Conservation (phyloP, 2,329 filamentous ascomycete genomes). For the Pseudophaeomoniella oleicola region DNA sequence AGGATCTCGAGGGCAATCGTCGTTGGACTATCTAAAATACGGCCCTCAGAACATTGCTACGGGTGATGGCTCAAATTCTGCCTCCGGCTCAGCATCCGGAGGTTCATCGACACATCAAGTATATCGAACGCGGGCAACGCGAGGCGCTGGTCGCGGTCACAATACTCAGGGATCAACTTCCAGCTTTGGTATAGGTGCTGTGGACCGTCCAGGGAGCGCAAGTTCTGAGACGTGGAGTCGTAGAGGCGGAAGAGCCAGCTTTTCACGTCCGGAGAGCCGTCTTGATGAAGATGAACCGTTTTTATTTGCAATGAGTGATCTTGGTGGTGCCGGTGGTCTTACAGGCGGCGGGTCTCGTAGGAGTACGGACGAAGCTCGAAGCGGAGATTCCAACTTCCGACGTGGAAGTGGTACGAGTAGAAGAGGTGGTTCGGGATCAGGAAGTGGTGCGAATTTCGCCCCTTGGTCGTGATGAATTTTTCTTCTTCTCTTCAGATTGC, state of each 20-base stretch:
- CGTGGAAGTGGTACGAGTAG: constrained; percentile 7
- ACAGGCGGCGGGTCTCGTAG: constrained; percentile 20
- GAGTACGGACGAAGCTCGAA: constrained; percentile 25
- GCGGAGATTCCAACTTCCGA: constrained; percentile 15
- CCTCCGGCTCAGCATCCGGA: constrained; percentile 11
- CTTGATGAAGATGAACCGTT: constrained; percentile 29
- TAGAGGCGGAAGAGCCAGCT: constrained; percentile 24
- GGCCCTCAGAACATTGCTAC: constrained; percentile 3
- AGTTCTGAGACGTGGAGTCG: constrained; percentile 20
- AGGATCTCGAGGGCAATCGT: constrained; percentile 9
- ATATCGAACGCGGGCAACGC: constrained; percentile 24
- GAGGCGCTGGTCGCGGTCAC: constrained; percentile 21
- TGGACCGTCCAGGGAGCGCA: constrained; percentile 14
- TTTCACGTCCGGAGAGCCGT: constrained; percentile 14
- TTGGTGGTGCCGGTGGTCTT: constrained; percentile 9
- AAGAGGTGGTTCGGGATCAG: neutral
- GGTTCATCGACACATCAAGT: constrained; percentile 18
- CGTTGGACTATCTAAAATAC: constrained; percentile 7
- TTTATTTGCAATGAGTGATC: constrained; percentile 31
- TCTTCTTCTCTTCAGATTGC: neutral
- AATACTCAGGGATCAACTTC: constrained; percentile 24
- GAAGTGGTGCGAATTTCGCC: neutral
- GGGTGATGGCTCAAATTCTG: constrained; percentile 10
- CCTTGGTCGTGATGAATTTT: neutral
- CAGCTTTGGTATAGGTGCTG: constrained; percentile 18